Evolutionary conservation across 164 flowering plant genomes (phyloP), one percentile per base, ranked within the genome.

Genomic region (Vitis rupestris): DNA sequence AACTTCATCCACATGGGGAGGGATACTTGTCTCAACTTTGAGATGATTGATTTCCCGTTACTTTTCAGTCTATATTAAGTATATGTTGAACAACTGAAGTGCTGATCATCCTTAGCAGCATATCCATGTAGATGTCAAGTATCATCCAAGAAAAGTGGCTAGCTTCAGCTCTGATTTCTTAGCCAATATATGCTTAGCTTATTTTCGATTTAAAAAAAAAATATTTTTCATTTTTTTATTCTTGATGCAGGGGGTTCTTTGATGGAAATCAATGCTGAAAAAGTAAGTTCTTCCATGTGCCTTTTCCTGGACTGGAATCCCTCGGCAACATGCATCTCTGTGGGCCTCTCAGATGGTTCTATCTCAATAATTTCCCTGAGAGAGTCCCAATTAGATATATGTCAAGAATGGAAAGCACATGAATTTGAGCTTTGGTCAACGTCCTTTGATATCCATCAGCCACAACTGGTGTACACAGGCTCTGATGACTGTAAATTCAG

Each of bases 381-480:
- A 48, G 98, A 93, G 65, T 81, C 93, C 17, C 70, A 77, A 53
- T 71, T 90, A 23, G 68, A 79, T 65, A 58, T 71, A 57, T 58
- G 65, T 49, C 80, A 85, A 74, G 72, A 82, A 59, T 96, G 99
- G 99, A 79, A 90, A 78, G 97, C 90, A 10, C 99, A 93, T 77
- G 97, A 91, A 4, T 93, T 86, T 80, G 98, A 96, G 81, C 53
- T 90, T 7, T 96, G 98, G 98, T 79, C 97, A 2, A 72, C 98
- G 67, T 73, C 87, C 15, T 91, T 93, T 65, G 98, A 93, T 63
- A 65, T 77, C 70, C 92, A 93, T 70, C 94, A 86, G 62, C 97
- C 97, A 8, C 77, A 86, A 3, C 69, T 96, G 67, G 76, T 93
- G 19, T 93, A 90, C 81, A 84, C 97, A 4, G 97, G 99, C 13